These are phyloP conservation scores for Rutstroemia sp. DNA, from an alignment of 2,329 filamentous ascomycete species.

Conservation along the genomic window DNA sequence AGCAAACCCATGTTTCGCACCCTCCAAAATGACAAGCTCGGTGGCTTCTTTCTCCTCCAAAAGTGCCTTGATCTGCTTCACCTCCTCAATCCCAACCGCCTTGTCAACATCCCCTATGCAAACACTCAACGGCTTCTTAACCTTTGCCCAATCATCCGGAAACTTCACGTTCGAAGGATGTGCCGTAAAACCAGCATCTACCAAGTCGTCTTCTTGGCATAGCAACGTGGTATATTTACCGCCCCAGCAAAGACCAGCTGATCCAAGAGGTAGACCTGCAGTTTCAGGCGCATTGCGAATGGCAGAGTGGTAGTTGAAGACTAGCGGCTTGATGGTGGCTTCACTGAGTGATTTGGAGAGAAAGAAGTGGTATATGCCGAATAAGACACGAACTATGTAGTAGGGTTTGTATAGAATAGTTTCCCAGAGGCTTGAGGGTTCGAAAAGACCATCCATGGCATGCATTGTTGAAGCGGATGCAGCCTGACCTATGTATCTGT, in stretches of 20 bases:
- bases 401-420: slow-evolving; percentile 23
- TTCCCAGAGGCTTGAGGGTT: background rate
- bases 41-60: slow-evolving; percentile 24
- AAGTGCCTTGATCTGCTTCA: slow-evolving; percentile 23
- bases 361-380: slow-evolving; percentile 20
- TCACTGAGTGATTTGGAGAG: slow-evolving; percentile 20
- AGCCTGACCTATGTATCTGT: background rate
- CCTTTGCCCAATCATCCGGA: slow-evolving; percentile 37
- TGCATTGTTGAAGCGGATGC: background rate
- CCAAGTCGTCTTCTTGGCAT: slow-evolving; percentile 34
- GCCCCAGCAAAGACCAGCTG: slow-evolving; percentile 58
- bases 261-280: slow-evolving; percentile 34
- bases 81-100: slow-evolving; percentile 28
- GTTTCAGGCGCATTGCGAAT: slow-evolving; percentile 28
- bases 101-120: slow-evolving; percentile 40
- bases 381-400: slow-evolving; percentile 40
- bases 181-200: slow-evolving; percentile 45
- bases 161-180: slow-evolving; percentile 44
- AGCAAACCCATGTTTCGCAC: slow-evolving; percentile 36
- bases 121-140: slow-evolving; percentile 39
- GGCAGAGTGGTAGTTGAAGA: slow-evolving; percentile 32
- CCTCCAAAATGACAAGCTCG: slow-evolving; percentile 30
- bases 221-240: slow-evolving; percentile 47
- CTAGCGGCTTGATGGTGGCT: slow-evolving; percentile 28
- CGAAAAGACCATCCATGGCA: slow-evolving; percentile 29